Conservation (phyloP, 805 yeast species). For the Jamesozyma piceae region DNA sequence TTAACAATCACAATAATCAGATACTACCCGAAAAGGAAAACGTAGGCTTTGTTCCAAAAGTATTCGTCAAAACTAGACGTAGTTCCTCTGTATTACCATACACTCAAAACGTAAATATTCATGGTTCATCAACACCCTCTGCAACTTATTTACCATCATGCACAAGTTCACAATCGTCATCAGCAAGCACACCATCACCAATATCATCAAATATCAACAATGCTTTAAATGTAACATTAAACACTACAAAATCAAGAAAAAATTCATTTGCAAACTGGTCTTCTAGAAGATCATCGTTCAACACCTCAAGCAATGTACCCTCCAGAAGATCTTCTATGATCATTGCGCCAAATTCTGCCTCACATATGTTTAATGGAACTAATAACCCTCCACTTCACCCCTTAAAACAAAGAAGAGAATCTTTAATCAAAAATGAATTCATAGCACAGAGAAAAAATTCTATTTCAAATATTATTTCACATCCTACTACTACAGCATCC, state of each 20-base stretch:
- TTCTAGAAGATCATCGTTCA: constrained; percentile 27
- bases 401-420: constrained; percentile 18
- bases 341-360: constrained; percentile 18
- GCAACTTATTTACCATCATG: constrained; percentile 3
- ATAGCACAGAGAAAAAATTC: not conserved
- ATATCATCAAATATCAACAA: constrained; percentile 1
- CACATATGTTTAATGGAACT: constrained; percentile 7
- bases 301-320: constrained; percentile 16
- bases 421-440: constrained; percentile 11
- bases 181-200: not conserved
- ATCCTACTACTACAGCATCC: constrained; percentile 5
- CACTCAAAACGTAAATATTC: not conserved
- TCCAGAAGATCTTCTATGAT: constrained; percentile 26
- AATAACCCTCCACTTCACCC: not conserved
- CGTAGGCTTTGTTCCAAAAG: constrained; percentile 29
- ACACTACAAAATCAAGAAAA: constrained; percentile 24
- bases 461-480: constrained; percentile 2
- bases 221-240: constrained; percentile 19
- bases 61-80: constrained; percentile 29
- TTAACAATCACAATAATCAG: too few relatives aligned
- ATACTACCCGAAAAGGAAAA: constrained; percentile 20
- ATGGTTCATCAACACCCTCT: not conserved
- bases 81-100: constrained; percentile 16
- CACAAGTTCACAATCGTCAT: constrained; percentile 2
- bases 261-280: constrained; percentile 25